These are phyloP conservation scores for Chlorella sp. DNA, from an alignment of 139 green algal genomes.

Conservation along the genomic window DNA sequence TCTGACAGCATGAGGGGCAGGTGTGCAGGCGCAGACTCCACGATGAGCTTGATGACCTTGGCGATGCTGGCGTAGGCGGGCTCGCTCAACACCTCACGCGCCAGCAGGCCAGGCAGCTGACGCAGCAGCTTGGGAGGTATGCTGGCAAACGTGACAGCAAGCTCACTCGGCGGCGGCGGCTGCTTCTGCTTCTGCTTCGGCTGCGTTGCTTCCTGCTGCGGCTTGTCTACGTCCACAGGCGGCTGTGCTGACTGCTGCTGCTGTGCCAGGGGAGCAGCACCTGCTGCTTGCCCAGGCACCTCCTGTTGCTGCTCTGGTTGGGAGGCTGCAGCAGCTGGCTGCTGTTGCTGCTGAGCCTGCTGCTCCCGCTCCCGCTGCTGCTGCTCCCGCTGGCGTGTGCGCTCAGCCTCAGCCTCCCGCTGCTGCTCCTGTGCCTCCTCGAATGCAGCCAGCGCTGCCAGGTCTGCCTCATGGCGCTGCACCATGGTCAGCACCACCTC, in stretches of 20 bases:
- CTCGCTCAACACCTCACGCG: constrained; percentile 46
- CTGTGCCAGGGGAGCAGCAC: not conserved
- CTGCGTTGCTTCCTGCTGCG: too few relatives aligned
- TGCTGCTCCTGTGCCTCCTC: constrained; percentile 52
- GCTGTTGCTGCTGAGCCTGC: not conserved
- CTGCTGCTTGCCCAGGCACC: too few relatives aligned
- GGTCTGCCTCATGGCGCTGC: not conserved
- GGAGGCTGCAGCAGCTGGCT: not conserved
- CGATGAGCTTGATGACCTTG: constrained; percentile 51
- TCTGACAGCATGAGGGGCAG: constrained; percentile 42
- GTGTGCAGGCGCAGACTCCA: constrained; percentile 46
- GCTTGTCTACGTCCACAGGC: not conserved
- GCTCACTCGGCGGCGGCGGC: constrained; percentile 3
- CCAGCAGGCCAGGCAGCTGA: constrained; percentile 16
- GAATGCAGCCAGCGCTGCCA: constrained; percentile 25
- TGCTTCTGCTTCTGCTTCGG: too few relatives aligned
- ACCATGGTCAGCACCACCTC: not conserved
- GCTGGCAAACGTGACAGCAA: constrained; percentile 12
- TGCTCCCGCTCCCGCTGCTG: constrained; percentile 6
- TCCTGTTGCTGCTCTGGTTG: too few relatives aligned
- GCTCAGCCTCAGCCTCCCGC: constrained; percentile 11
- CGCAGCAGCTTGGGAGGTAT: constrained; percentile 25
- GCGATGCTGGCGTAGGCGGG: constrained; percentile 39
- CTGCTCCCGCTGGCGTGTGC: constrained; percentile 4
- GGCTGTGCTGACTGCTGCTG: not conserved